Conservation (phyloP, 1,139 yeast species). For the Debaryomyces udenii region DNA sequence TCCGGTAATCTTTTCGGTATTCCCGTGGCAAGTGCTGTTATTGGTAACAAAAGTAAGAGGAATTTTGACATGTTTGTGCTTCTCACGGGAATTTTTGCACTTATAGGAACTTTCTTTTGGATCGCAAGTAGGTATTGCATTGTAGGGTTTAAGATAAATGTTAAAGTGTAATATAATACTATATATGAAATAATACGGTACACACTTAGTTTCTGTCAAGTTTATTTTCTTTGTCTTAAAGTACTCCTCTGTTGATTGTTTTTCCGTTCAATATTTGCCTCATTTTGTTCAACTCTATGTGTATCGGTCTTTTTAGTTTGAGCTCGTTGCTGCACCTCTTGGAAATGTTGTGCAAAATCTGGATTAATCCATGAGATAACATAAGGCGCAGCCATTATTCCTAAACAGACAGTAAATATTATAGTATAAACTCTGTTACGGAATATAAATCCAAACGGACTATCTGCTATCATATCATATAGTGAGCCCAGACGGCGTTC, state of each 20-base stretch:
- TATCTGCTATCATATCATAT: conserved; percentile 36
- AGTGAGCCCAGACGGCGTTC: conserved; percentile 38
- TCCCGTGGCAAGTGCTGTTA: conserved; percentile 55
- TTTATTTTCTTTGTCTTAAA: conserved; percentile 9
- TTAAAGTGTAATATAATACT: conserved; percentile 18
- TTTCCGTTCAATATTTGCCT: background rate
- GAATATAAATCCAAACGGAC: conserved; percentile 51
- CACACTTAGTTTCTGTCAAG: background rate
- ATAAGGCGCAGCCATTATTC: conserved; percentile 40
- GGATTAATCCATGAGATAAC: conserved; percentile 37
- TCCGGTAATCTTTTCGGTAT: conserved; percentile 49
- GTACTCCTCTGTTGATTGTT: conserved; percentile 6
- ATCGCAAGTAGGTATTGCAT: conserved; percentile 23
- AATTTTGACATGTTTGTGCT: conserved; percentile 30
- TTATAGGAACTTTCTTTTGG: conserved; percentile 26
- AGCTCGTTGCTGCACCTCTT: conserved; percentile 26
- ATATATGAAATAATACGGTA: conserved; percentile 3
- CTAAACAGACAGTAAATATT: conserved; percentile 32
- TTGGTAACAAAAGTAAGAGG: conserved; percentile 34
- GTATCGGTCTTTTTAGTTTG: background rate
- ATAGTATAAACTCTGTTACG: conserved; percentile 39
- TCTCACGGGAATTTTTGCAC: conserved; percentile 25
- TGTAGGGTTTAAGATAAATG: conserved; percentile 26
- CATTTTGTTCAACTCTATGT: background rate
- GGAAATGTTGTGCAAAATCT: conserved; percentile 39